Evolutionary conservation across 177 flowering plant genomes (phyloP), one percentile per base, ranked within the genome.

Genomic region (Vitis hybrid): DNA sequence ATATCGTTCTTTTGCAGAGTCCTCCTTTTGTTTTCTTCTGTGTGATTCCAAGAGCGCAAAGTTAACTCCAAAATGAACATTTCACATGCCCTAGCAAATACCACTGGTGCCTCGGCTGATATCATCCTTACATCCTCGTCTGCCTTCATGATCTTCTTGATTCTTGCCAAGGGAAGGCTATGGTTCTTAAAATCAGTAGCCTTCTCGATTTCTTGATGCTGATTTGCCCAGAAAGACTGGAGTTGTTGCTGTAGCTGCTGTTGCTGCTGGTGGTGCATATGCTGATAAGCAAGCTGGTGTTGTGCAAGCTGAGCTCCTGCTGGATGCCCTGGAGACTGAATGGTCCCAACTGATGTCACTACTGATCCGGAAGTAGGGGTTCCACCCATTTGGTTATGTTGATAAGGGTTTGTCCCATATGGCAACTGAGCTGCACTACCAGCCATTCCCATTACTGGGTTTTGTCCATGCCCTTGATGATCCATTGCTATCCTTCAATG

Each of bases 71-170:
- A 40, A 45, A 86, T 82, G 80, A 86, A 86, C 86, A 86, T 86
- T 64, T 86, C 89, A 66, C 89, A 86, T 0, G 89, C 89, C 80
- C 84, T 72, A 23, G 89, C 89, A 76, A 86, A 84, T 15, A 86
- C 66, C 6, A 84, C 78, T 0, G 89, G 89, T 40, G 89, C 87
- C 71, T 86, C 89, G 10, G 89, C 87, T 6, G 89, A 83, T 70
- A 86, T 86, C 89, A 86, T 83, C 48, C 84, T 69, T 15, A 86
- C 89, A 78, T 86, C 89, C 77, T 84, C 87, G 26, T 86, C 87
- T 0, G 87, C 85, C 75, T 86, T 86, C 89, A 86, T 86, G 45
- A 84, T 82, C 74, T 86, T 86, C 83, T 86, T 84, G 84, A 86
- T 84, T 73, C 89, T 72, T 30, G 89, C 86, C 52, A 84, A 64